phyloP scores from a whole-genome alignment of 2,329 filamentous ascomycete species.

The Pseudocercospora crystallina region DNA sequence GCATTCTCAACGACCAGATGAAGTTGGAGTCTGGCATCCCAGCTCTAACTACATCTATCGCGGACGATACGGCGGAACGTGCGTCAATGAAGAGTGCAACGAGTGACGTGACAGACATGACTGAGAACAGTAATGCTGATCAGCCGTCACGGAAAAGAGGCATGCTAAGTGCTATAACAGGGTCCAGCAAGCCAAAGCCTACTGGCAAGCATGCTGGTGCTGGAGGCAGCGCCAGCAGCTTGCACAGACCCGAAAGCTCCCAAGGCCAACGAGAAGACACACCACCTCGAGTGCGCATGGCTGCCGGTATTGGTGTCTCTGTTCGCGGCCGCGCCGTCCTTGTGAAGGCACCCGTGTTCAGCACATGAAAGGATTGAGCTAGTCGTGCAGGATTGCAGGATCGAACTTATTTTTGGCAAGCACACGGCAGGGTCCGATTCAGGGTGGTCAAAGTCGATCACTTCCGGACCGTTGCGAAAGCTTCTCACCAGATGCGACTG shows the following conservation, averaged over 20 bases:
- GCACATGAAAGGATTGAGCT: conserved; percentile 22
- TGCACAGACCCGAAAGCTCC: conserved; percentile 44
- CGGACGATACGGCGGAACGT: conserved; percentile 43
- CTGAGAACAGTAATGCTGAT: conserved; percentile 23
- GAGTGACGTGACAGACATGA: conserved; percentile 36
- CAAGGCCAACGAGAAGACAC: conserved; percentile 41
- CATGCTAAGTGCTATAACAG: conserved; percentile 47
- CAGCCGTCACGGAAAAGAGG: conserved; percentile 34
- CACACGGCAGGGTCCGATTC: too few relatives aligned
- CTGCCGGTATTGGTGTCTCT: conserved; percentile 48
- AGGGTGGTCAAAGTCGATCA: too few relatives aligned
- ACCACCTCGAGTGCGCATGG: conserved; percentile 48
- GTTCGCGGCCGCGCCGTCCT: conserved; percentile 51
- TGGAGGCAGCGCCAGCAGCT: conserved; percentile 37
- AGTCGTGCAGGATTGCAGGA: too few relatives aligned
- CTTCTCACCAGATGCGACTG: too few relatives aligned
- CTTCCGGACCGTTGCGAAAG: too few relatives aligned
- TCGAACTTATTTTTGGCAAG: too few relatives aligned
- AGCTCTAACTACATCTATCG: conserved; percentile 44
- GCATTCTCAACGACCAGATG: conserved; percentile 73
- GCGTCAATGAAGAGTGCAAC: conserved; percentile 38
- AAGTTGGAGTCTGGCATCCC: conserved; percentile 68
- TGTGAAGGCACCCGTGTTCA: conserved; percentile 50
- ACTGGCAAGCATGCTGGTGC: conserved; percentile 38
- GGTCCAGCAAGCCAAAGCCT: conserved; percentile 39